Base-by-base conservation (phyloP, 192 early-diverging fungal species). In the Linnemannia zychae region DNA sequence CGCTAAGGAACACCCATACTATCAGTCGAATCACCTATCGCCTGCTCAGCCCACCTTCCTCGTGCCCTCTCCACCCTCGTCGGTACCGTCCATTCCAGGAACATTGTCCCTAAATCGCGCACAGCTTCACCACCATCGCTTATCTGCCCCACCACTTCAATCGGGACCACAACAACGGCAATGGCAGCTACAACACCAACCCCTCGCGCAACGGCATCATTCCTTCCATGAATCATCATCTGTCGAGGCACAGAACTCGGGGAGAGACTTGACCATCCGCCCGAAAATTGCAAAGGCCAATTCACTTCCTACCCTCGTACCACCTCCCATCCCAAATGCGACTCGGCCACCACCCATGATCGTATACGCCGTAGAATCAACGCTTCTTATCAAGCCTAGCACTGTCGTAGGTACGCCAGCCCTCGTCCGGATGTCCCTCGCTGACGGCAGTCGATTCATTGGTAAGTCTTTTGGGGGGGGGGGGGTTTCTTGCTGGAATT, bases 381-480 rank as follows among this genome's bases (percentile, higher is more conserved):
- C 57, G 28, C 28, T 63, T 24, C 57, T 63, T 1, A 24, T 33
- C 12, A 63, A 63, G 31, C 24, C 57, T 31, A 28, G 28, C 57
- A 63, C 1, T 63, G 24, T 63, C 15, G 24, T 63, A 31, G 28
- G 57, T 4, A 28, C 57, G 16, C 74, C 80, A 24, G 69, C 68
- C 1, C 57, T 75, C 16, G n/a, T 74, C 16, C 57, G 74, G 28
- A 63, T 81, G 69, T 28, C 72, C 6, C 11, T 69, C 3, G 37
- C 22, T 18, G 18, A 49, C 20, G 70, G 70, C 15, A 60, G 46
- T 50, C 50, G 74, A 37, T 67, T 72, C 34, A 76, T 75, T 7
- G 74, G 80, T 81, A 81, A 67, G 65, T 7, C 12, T 2, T 31
- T 50, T 49, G n/a, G n/a, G n/a, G n/a, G n/a, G n/a, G n/a, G n/a